These are phyloP conservation scores for Zygosaccharomyces kombuchaensis DNA, from an alignment of 805 yeast species.

Conservation along the genomic window DNA sequence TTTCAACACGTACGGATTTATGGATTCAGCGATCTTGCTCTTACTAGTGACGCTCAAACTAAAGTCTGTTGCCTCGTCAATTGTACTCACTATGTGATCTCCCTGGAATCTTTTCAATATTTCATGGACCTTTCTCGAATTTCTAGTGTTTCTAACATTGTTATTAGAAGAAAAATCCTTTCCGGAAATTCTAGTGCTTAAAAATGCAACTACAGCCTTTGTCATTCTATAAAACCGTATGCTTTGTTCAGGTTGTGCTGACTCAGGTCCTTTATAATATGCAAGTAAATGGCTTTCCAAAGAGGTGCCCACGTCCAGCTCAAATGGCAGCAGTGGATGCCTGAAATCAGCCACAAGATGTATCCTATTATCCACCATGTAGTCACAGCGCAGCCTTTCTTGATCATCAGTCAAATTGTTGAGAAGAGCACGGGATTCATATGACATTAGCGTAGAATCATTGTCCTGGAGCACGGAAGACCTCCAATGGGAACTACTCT, in stretches of 20 bases:
- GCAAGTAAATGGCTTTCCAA: slow-evolving; percentile 6
- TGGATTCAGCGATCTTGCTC: slow-evolving; percentile 15
- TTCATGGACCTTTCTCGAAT: slow-evolving; percentile 23
- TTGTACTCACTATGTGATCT: neutral
- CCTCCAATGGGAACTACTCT: slow-evolving; percentile 10
- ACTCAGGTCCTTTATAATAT: neutral
- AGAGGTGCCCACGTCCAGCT: slow-evolving; percentile 18
- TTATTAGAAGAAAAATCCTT: slow-evolving; percentile 6
- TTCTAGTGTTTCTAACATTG: slow-evolving; percentile 26
- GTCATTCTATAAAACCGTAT: slow-evolving; percentile 11
- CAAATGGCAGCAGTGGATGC: slow-evolving; percentile 22
- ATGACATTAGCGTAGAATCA: slow-evolving; percentile 24
- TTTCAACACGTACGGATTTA: slow-evolving; percentile 25
- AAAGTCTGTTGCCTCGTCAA: slow-evolving; percentile 17
- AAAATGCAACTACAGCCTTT: slow-evolving; percentile 12
- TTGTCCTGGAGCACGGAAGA: slow-evolving; percentile 23
- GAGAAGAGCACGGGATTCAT: slow-evolving; percentile 6
- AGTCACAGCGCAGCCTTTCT: slow-evolving; percentile 22
- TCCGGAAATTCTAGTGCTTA: slow-evolving; percentile 16
- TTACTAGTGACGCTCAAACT: slow-evolving; percentile 12
- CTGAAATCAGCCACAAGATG: slow-evolving; percentile 19
- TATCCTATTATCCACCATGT: slow-evolving; percentile 27
- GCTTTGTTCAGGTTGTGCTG: neutral
- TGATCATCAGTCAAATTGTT: slow-evolving; percentile 21
- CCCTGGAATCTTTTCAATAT: slow-evolving; percentile 24